Conservation (phyloP, 2,329 filamentous ascomycete species). For the Leptographium wingfieldii region DNA sequence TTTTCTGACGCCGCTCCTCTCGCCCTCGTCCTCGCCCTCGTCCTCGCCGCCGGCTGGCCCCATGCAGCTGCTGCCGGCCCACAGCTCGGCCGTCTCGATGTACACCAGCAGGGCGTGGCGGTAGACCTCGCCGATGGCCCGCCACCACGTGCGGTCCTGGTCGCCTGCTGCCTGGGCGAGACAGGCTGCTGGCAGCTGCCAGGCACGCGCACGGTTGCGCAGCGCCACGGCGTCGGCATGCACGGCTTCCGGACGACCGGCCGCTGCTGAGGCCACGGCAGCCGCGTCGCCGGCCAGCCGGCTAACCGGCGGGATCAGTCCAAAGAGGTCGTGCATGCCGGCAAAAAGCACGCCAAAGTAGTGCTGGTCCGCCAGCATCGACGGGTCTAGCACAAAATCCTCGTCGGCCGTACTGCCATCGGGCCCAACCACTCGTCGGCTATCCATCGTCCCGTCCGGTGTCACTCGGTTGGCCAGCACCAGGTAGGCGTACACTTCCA, state of each 20-base stretch:
- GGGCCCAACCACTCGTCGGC: background rate
- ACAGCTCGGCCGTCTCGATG: slow-evolving; percentile 4
- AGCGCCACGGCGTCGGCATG: slow-evolving; percentile 2
- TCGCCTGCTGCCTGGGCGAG: slow-evolving; percentile 4
- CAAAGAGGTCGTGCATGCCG: slow-evolving; percentile 12
- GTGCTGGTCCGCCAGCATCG: slow-evolving; percentile 7
- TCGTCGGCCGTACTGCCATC: slow-evolving; percentile 7
- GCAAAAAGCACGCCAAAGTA: slow-evolving; percentile 11
- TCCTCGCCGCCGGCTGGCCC: background rate
- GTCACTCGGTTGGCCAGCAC: slow-evolving; percentile 10
- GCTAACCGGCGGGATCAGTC: slow-evolving; percentile 9
- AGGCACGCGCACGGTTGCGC: slow-evolving; percentile 6
- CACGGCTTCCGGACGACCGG: background rate
- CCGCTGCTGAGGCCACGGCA: background rate
- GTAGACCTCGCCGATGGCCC: slow-evolving; percentile 11
- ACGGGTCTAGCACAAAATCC: slow-evolving; percentile 11
- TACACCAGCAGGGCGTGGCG: slow-evolving; percentile 11
- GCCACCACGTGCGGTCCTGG: slow-evolving; percentile 10
- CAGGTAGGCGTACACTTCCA: slow-evolving; percentile 13
- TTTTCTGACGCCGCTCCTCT: background rate
- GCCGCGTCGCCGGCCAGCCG: slow-evolving; percentile 5
- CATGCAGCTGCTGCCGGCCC: background rate
- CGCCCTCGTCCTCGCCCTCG: background rate
- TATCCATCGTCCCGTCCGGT: slow-evolving; percentile 6
- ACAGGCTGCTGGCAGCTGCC: slow-evolving; percentile 9